These are phyloP conservation scores for Arthrinium puccinioides DNA, from an alignment of 2,329 filamentous ascomycete species.

Conservation along the genomic window DNA sequence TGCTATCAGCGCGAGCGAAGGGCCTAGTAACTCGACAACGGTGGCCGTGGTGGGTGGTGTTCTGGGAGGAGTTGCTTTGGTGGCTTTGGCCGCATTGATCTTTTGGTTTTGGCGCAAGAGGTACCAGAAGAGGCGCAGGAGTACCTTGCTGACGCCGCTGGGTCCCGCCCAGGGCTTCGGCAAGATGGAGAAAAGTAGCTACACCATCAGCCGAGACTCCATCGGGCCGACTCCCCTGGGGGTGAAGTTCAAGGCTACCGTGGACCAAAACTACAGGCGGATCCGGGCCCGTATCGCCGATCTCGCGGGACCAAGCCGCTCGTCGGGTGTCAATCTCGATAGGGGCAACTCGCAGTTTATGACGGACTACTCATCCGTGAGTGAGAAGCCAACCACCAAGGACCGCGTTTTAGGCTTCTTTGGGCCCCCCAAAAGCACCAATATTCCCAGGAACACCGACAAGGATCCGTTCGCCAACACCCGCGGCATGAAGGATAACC, in stretches of 20 bases:
- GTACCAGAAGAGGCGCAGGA: slow-evolving; percentile 32
- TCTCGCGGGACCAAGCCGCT: slow-evolving; percentile 21
- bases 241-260: slow-evolving; percentile 30
- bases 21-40: slow-evolving; percentile 24
- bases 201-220: slow-evolving; percentile 36
- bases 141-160: slow-evolving; percentile 41
- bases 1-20: slow-evolving; percentile 15
- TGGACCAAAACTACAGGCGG: slow-evolving; percentile 28
- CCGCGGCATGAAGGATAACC: slow-evolving; percentile 16
- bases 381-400: slow-evolving; percentile 26
- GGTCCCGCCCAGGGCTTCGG: slow-evolving; percentile 7
- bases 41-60: slow-evolving; percentile 44
- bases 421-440: slow-evolving; percentile 33
- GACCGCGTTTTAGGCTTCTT: slow-evolving; percentile 38
- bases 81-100: slow-evolving; percentile 38
- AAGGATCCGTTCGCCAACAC: slow-evolving; percentile 18
- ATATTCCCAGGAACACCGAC: slow-evolving; percentile 20
- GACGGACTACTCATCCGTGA: slow-evolving; percentile 27
- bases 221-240: slow-evolving; percentile 41
- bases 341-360: slow-evolving; percentile 47
- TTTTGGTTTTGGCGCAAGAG: slow-evolving; percentile 44
- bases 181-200: slow-evolving; percentile 23
- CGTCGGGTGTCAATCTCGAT: slow-evolving; percentile 40
- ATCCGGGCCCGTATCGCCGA: slow-evolving; percentile 27
- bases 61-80: slow-evolving; percentile 38